These are phyloP conservation scores for Bryoglossum gracile DNA, from an alignment of 495 filamentous ascomycete species.

Conservation along the genomic window DNA sequence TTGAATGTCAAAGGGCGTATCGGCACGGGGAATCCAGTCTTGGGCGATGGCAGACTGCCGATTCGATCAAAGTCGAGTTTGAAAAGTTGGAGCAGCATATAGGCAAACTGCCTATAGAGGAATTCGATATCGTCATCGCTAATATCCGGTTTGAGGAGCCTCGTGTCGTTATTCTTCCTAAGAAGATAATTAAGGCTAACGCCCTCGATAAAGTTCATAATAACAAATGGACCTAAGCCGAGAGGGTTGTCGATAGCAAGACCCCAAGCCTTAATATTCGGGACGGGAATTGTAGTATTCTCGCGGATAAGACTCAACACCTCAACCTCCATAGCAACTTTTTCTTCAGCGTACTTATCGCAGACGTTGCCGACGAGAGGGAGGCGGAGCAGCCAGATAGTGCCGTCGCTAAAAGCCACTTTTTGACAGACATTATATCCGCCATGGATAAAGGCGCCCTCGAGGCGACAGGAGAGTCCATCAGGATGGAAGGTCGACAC, in stretches of 20 bases:
- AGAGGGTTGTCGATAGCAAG: conserved; percentile 28
- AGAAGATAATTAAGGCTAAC: conserved; percentile 26
- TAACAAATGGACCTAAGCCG: conserved; percentile 34
- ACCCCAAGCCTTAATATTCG: conserved; percentile 33
- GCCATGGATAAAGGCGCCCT: conserved; percentile 27
- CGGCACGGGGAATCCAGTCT: conserved; percentile 7
- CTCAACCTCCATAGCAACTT: conserved; percentile 36
- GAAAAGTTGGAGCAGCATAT: conserved; percentile 31
- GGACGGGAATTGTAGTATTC: conserved; percentile 38
- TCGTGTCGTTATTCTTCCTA: neutral
- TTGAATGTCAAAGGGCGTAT: conserved; percentile 30
- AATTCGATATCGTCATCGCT: conserved; percentile 26
- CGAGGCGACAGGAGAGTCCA: conserved; percentile 30
- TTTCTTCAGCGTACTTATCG: conserved; percentile 31
- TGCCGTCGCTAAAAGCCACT: conserved; percentile 30
- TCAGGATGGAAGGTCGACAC: conserved; percentile 34
- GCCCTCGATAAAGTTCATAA: conserved; percentile 40
- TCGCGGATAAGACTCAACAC: conserved; percentile 30
- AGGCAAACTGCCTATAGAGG: conserved; percentile 30
- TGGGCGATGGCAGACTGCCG: conserved; percentile 12
- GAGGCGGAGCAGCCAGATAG: conserved; percentile 33
- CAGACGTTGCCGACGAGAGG: conserved; percentile 30
- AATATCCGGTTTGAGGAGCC: conserved; percentile 28
- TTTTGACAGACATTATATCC: conserved; percentile 31
- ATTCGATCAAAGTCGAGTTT: conserved; percentile 31